Evolutionary conservation across 192 early-diverging fungal genomes (phyloP).

Genomic region (Spizellomyces punctatus): DNA sequence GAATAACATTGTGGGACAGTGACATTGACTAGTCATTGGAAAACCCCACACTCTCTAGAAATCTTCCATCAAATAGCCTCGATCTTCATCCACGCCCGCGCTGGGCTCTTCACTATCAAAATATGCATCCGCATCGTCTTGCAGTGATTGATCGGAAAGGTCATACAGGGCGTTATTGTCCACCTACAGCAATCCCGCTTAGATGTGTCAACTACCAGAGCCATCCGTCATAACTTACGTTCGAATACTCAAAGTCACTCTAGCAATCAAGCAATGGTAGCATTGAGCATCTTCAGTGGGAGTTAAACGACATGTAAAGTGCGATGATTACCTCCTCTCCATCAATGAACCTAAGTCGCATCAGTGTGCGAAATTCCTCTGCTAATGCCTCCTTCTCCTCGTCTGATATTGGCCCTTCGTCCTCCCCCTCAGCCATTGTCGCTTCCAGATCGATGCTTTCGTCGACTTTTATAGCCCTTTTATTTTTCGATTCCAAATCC

Average conservation of each 20-base stretch:
- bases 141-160: conserved; percentile 9
- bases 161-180: conserved; percentile 18
- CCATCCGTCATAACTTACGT: background rate
- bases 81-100: background rate
- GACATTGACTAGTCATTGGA: no score
- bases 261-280: background rate
- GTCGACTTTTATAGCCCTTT: background rate
- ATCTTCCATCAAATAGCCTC: no score
- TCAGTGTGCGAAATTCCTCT: conserved; percentile 8
- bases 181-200: background rate
- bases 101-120: conserved; percentile 26
- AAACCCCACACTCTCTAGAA: no score
- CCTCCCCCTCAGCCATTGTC: background rate
- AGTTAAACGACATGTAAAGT: background rate
- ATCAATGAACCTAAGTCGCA: conserved; percentile 14
- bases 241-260: conserved; percentile 21
- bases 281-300: background rate
- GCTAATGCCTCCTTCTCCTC: conserved; percentile 1
- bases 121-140: conserved; percentile 13
- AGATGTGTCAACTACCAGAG: no score
- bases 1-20: no score
- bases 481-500: background rate
- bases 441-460: background rate
- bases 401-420: background rate
- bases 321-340: conserved; percentile 13